Base-by-base conservation (phyloP, 2,329 filamentous ascomycete species). In the Scortechinia acanthostroma region DNA sequence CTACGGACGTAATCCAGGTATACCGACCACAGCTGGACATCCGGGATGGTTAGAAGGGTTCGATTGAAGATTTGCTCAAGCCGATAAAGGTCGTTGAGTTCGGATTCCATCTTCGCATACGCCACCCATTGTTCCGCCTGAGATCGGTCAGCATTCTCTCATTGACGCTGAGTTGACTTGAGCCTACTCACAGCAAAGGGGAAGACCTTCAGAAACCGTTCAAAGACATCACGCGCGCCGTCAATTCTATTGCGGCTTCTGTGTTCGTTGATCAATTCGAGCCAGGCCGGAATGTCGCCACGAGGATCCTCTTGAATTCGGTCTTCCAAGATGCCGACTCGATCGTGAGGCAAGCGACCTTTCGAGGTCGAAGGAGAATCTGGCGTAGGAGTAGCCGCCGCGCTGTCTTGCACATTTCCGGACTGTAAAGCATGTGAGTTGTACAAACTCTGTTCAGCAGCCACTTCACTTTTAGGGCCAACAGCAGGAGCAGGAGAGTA, bases 1-100 rank as follows among this genome's bases (percentile, higher is more conserved):
- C 93, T 86, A 45, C 93, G 88, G 50, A 97, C 88, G 61, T 97
- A 96, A 64, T 96, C 90, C 49, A 98, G 80, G 61, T 98, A 98
- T 22, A 90, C 78, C 4, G 86, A 89, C 89, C 91, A 98, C 17
- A 98, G 76, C 49, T 86, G 79, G 30, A 97, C 85, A 59, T 91
- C 88, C 10, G 88, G 84, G 17, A 93, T 83, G 5, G 77, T 77
- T 53, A 89, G 74, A 30, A 98, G 77, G 22, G 86, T 90, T 53
- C 81, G 79, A 51, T 80, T 81, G 61, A 98, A 95, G 19, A 98
- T 83, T 44, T 81, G 74, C 62, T 96, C 91, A 15, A 94, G 83
- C 42, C 80, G 80, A 47, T 76, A 73, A 48, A 93, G 85, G 51
- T 95, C 88, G 55, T 95, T 89, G 47, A 90, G 74, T 51, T 89